These are phyloP conservation scores for Catharanthus roseus DNA, from an alignment of 257 asterid genomes.

Conservation along the genomic window DNA sequence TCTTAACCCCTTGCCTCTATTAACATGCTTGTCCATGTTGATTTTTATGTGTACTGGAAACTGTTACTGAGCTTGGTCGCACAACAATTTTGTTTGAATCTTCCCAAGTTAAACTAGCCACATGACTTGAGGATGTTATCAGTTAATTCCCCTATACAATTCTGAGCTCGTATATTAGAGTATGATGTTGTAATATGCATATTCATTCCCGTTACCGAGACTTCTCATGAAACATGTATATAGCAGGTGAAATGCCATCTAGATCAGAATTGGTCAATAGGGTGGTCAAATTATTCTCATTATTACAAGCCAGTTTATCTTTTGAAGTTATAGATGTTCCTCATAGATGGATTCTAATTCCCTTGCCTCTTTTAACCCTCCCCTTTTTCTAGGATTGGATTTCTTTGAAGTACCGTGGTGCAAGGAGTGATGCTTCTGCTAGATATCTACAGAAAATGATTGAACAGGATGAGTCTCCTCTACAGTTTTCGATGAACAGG, in stretches of 20 bases:
- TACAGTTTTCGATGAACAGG: constrained; percentile 70
- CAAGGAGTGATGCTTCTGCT: constrained; percentile 49
- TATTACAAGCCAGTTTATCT: neutral
- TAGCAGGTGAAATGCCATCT: neutral
- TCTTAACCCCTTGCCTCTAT: neutral
- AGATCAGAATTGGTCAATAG: neutral
- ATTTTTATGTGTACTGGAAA: neutral
- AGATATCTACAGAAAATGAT: constrained; percentile 45
- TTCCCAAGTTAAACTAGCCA: neutral
- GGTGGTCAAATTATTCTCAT: neutral
- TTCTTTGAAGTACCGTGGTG: constrained; percentile 58
- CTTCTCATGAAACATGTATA: neutral
- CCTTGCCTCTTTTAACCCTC: too few species aligned
- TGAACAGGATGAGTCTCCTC: constrained; percentile 37
- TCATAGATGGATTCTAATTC: too few species aligned
- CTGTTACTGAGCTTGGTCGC: neutral
- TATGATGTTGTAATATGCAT: neutral
- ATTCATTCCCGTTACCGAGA: neutral
- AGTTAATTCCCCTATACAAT: neutral
- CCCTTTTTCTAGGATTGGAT: constrained; percentile 57
- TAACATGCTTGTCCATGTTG: neutral
- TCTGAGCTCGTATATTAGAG: neutral
- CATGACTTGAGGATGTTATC: neutral
- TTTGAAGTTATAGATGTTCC: neutral
- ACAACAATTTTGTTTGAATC: neutral